Conservation (phyloP, 345 rosid species). For the Aurinia saxatilis region DNA sequence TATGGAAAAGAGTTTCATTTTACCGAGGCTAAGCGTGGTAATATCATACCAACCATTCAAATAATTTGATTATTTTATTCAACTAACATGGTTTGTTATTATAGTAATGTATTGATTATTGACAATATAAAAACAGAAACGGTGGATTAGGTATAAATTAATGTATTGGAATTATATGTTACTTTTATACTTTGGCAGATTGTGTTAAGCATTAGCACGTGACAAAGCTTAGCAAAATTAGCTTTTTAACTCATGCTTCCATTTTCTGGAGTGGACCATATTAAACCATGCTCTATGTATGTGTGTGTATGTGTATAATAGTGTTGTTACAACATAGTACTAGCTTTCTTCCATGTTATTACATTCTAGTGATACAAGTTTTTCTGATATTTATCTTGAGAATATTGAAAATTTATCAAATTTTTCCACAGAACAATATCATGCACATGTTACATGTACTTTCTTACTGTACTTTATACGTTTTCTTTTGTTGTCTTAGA, state of each 20-base stretch:
- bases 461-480: too few relatives aligned
- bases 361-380: neutral
- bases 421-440: neutral
- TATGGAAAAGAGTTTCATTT: neutral
- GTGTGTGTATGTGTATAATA: too few relatives aligned
- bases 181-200: slow-evolving; percentile 15
- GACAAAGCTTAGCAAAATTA: slow-evolving; percentile 14
- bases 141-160: slow-evolving; percentile 22
- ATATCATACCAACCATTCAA: neutral
- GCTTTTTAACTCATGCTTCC: slow-evolving; percentile 20
- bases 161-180: slow-evolving; percentile 7
- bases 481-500: too few relatives aligned
- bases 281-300: neutral
- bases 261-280: slow-evolving; percentile 1
- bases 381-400: neutral
- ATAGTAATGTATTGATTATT: neutral
- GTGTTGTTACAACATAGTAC: neutral
- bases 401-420: neutral
- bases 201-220: slow-evolving; percentile 25
- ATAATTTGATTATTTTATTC: neutral
- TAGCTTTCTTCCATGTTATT: slow-evolving; percentile 6
- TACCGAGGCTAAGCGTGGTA: slow-evolving; percentile 27
- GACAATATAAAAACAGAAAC: neutral
- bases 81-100: slow-evolving; percentile 11
- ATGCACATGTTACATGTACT: too few relatives aligned